Evolutionary conservation across 768 basidiomycete genomes (phyloP), one percentile per base, ranked within the genome.

Genomic region (Lentinula guzmanii): DNA sequence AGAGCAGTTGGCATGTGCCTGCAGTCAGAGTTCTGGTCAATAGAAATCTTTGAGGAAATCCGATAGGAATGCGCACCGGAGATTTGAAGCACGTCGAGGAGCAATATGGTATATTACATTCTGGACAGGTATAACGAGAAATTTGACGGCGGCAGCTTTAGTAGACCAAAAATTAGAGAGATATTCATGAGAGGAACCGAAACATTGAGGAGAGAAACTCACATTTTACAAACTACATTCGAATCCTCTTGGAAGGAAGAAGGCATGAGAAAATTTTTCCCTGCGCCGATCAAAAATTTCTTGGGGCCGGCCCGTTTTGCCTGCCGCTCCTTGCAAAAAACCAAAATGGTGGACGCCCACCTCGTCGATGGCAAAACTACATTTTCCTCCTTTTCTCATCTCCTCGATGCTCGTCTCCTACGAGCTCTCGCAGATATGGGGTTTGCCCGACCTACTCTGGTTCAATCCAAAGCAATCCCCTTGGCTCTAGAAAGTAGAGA

Each of bases 401-500:
- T 94, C 54, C 82, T 98, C 45, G 96, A 98, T 75, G 77, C 85
- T 10, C 86, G 95, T 2, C 75, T 98, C 43, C 83, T 98, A 2
- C 86, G 92, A 11, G 89, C 96, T 4, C 86, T 99, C 24, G 93
- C 95, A 3, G 91, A 96, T 67, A 82, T 89, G 69, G 88, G 90
- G 46, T 98, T 98, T 73, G 86, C 93, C 16, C 83, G 87, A 42
- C 97, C 97, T 6, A 99, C 97, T 0, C 82, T 92, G 34, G 90
- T 99, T 16, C 97, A 99, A 72, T 82, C 83, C 8, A 93, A 92
- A 71, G 90, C 93, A 3, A 95, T 99, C 52, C 95, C 96, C 1
- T 81, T 96, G 16, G 93, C 95, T 1, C 82, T 99, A 37, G 90
- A 94, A 72, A 86, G 89, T 65, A 79, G 81, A 37, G 97, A 99